Evolutionary conservation across 2,329 filamentous ascomycete species (phyloP), one percentile per base, ranked within the genome.

Genomic region (Calycina herbarum): DNA sequence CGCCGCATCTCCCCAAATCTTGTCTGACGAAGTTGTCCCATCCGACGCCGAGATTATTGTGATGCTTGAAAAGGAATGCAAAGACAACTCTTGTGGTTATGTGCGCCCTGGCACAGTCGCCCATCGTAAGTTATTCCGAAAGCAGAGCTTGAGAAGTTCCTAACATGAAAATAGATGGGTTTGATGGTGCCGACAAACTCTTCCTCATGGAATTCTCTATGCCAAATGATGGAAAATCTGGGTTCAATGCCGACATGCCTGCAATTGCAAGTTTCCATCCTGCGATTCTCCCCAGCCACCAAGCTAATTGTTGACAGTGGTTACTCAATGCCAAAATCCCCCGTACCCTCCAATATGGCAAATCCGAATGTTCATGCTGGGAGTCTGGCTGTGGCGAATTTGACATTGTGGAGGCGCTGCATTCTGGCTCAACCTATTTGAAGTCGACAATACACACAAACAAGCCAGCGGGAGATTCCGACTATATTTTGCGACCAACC

Each of bases 131-230:
- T 75, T 61, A 35, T 27, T 40, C 31, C 42, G n/a, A 11, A 15
- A 31, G 15, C 24, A 60, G 13, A 3, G 38, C 17, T 31, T 33
- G 35, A 11, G 20, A 42, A 11, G 51, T 33, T 48, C 1, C 38
- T 73, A 66, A 75, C 40, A 2, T 13, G 29, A 5, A 40, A 48
- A 57, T 69, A 89, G 85, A 92, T 78, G 91, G 90, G 67, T 94
- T 92, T 78, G 83, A 79, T 48, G 90, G 90, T 60, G 81, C 83
- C 35, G 84, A 87, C 72, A 93, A 92, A 79, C 82, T 89, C 63
- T 93, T 94, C 79, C 82, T 93, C 68, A 83, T 91, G 71, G 85
- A 92, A 72, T 91, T 93, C 77, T 80, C 81, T 64, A 94, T 94
- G 91, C 90, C 90, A 8, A 74, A 82, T 59, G 84, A 85, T 65